These are phyloP conservation scores for Salisapilia sapeloensis DNA, from an alignment of 352 stramenopile species.

Conservation along the genomic window DNA sequence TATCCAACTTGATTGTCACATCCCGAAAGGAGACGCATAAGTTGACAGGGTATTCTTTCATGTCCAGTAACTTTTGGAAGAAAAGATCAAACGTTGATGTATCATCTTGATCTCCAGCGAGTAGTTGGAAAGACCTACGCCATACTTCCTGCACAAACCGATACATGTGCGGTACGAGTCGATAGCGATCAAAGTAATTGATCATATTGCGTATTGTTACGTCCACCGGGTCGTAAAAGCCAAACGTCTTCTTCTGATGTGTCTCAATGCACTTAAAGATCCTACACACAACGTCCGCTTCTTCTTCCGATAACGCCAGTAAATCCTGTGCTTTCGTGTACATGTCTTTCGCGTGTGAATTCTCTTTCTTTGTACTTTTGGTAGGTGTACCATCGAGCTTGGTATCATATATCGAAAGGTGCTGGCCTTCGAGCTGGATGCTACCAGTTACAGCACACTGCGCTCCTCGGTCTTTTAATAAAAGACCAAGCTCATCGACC, in stretches of 20 bases:
- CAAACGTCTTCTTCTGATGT: constrained; percentile 27
- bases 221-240: constrained; percentile 13
- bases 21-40: constrained; percentile 47
- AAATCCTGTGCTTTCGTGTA: constrained; percentile 25
- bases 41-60: constrained; percentile 52
- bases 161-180: constrained; percentile 21
- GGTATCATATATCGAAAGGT: constrained; percentile 36
- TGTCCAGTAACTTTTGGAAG: constrained; percentile 26
- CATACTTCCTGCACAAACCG: constrained; percentile 28
- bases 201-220: constrained; percentile 47
- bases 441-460: constrained; percentile 38
- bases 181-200: constrained; percentile 48
- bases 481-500: constrained; percentile 34
- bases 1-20: constrained; percentile 40
- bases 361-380: constrained; percentile 2
- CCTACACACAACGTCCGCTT: constrained; percentile 20
- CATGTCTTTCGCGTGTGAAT: constrained; percentile 7
- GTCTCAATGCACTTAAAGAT: constrained; percentile 40
- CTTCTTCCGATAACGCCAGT: constrained; percentile 24
- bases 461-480: constrained; percentile 33
- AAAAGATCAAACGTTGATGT: constrained; percentile 10
- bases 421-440: constrained; percentile 38
- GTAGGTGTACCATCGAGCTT: no score
- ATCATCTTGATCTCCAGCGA: constrained; percentile 6
- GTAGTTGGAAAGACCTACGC: constrained; percentile 27